These are phyloP conservation scores for Fusarium dimerum DNA, from an alignment of 2,329 filamentous ascomycete species.

Conservation along the genomic window DNA sequence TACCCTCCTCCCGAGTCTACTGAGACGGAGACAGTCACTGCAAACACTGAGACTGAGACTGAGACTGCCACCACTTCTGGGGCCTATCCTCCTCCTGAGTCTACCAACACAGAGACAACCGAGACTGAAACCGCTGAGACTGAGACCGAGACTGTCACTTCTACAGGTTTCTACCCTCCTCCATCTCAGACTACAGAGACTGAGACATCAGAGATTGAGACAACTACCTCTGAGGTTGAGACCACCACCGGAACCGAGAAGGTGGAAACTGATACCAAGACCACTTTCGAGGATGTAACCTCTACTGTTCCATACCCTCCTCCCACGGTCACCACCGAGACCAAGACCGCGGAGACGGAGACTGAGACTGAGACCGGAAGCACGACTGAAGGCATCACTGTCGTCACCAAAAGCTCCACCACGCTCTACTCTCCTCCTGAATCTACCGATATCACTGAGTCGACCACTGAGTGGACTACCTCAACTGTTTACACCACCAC, in stretches of 20 bases:
- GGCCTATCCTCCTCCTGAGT: background rate
- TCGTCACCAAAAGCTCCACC: background rate
- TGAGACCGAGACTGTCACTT: background rate
- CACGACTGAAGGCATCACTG: background rate
- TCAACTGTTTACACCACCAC: slow-evolving; percentile 6
- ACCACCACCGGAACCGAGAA: background rate
- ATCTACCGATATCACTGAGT: background rate
- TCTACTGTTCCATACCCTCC: background rate
- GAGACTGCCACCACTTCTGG: background rate
- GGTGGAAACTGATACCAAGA: background rate
- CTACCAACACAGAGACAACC: background rate
- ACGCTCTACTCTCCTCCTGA: background rate
- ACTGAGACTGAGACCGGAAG: too few relatives aligned
- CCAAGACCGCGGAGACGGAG: too few relatives aligned
- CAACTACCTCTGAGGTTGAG: background rate
- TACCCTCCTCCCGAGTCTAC: background rate
- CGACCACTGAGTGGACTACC: background rate
- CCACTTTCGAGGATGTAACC: background rate
- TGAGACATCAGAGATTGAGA: background rate
- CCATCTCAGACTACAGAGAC: background rate
- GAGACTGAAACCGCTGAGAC: background rate
- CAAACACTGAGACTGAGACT: background rate
- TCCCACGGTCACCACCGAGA: background rate
- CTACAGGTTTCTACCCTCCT: slow-evolving; percentile 2
- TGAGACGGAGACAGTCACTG: background rate